These are phyloP conservation scores for Bipolaris oryzae DNA, from an alignment of 2,329 filamentous ascomycete genomes.

Conservation along the genomic window DNA sequence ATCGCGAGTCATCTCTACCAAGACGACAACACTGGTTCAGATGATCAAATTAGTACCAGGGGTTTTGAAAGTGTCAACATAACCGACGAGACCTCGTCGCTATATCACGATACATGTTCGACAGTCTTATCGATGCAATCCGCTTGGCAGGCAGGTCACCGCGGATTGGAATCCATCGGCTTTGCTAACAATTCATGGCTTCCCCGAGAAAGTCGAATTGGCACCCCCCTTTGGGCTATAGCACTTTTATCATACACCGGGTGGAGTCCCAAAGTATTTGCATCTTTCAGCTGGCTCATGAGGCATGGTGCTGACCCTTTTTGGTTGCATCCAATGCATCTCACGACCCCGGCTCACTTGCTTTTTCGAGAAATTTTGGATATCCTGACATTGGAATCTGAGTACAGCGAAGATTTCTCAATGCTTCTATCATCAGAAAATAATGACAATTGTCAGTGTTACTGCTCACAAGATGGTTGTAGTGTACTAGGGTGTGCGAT, in stretches of 20 bases:
- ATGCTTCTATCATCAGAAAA: background rate
- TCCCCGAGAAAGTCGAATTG: no score
- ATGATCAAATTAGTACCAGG: background rate
- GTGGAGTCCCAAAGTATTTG: no score
- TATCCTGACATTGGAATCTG: background rate
- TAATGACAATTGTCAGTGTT: background rate
- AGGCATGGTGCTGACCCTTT: background rate
- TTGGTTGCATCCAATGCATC: background rate
- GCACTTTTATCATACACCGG: background rate
- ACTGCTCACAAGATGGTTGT: background rate
- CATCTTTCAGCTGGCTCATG: background rate
- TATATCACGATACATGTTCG: background rate
- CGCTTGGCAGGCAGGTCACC: background rate
- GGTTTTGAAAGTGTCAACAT: no score
- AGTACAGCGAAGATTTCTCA: background rate
- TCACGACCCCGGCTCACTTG: background rate
- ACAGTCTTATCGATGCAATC: background rate
- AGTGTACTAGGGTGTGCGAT: background rate
- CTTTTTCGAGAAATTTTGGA: background rate
- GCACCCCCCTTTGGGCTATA: background rate
- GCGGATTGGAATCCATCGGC: background rate
- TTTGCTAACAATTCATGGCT: no score
- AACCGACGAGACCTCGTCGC: background rate
- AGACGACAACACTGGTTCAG: background rate
- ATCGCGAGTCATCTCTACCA: background rate